Evolutionary conservation across 805 yeast genomes (phyloP), one percentile per base, ranked within the genome.

Genomic region (Candida boidinii): DNA sequence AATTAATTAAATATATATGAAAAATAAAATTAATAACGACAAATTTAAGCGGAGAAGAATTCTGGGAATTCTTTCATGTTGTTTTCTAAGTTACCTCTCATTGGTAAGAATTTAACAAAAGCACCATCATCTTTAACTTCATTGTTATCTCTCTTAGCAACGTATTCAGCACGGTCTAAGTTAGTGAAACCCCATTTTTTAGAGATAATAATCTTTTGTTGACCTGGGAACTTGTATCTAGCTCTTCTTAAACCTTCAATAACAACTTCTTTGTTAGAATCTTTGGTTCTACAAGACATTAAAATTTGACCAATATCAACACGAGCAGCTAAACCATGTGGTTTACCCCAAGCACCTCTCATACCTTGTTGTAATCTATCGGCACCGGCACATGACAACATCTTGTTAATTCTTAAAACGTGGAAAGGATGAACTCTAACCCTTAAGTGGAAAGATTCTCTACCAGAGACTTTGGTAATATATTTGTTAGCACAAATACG

Each of bases 341-440:
- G 98, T 79, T 92, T 92, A 87, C 98, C 98, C 97, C 97, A 92
- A 66, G 98, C 98, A 79, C 94, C 94, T 86, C 98, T 90, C 98
- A 92, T 92, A 88, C 98, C 98, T 77, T 92, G 97, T 78, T 92
- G 98, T 74, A 92, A 81, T 84, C 98, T 87, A 90, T 92, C 98
- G 68, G 98, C 98, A 85, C 98, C 98, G 76, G 98, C 98, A 79
- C 98, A 92, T 64, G 98, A 92, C 95, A 92, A 87, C 98, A 92
- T 92, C 86, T 92, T 92, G 92, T 92, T 92, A 79, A 92, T 92
- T 76, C 98, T 83, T 70, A 92, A 80, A 55, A 92, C 98, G 80
- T 92, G 98, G 97, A 84, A 92, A 58, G 98, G 98, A 74, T 92
- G 98, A 63, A 88, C 97, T 77, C 98, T 88, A 70, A 92, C 86